These are phyloP conservation scores for Cardamine resedifolia DNA, from an alignment of 345 rosid genomes.

Conservation along the genomic window DNA sequence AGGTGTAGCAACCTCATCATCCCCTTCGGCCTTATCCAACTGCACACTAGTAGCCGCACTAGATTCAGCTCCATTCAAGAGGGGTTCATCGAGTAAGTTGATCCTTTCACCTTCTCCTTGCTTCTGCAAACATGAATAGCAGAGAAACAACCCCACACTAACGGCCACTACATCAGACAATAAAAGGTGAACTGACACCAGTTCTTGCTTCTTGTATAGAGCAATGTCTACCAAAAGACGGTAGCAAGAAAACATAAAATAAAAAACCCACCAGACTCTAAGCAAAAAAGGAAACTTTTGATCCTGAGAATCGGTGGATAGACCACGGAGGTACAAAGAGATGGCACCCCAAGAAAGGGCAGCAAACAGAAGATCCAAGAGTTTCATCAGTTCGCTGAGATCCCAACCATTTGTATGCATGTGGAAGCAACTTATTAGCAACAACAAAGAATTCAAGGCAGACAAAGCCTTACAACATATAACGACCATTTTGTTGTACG, in stretches of 20 bases:
- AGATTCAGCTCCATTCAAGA: slow-evolving; percentile 40
- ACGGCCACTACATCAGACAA: slow-evolving; percentile 54
- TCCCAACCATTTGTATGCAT: slow-evolving; percentile 62
- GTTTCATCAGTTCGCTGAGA: slow-evolving; percentile 25
- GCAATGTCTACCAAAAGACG: slow-evolving; percentile 55
- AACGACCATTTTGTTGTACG: slow-evolving; percentile 47
- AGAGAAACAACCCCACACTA: slow-evolving; percentile 54
- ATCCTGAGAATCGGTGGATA: slow-evolving; percentile 33
- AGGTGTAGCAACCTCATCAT: slow-evolving; percentile 41
- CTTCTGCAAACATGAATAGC: slow-evolving; percentile 50
- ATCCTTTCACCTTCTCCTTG: slow-evolving; percentile 34
- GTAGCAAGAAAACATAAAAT: slow-evolving; percentile 55
- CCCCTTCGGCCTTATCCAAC: slow-evolving; percentile 29
- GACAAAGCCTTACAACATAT: slow-evolving; percentile 53
- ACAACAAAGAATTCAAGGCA: slow-evolving; percentile 44
- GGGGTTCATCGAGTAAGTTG: slow-evolving; percentile 48
- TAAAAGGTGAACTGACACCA: slow-evolving; percentile 36
- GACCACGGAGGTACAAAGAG: slow-evolving; percentile 39
- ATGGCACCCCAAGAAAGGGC: slow-evolving; percentile 67
- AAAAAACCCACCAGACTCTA: slow-evolving; percentile 78
- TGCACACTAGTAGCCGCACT: slow-evolving; percentile 20
- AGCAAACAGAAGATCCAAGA: slow-evolving; percentile 56
- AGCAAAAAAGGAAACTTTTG: slow-evolving; percentile 49
- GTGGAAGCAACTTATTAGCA: slow-evolving; percentile 55
- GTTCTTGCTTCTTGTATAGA: slow-evolving; percentile 36